phyloP scores from a whole-genome alignment of 2,329 filamentous ascomycete species.

The Blastomyces silverae region DNA sequence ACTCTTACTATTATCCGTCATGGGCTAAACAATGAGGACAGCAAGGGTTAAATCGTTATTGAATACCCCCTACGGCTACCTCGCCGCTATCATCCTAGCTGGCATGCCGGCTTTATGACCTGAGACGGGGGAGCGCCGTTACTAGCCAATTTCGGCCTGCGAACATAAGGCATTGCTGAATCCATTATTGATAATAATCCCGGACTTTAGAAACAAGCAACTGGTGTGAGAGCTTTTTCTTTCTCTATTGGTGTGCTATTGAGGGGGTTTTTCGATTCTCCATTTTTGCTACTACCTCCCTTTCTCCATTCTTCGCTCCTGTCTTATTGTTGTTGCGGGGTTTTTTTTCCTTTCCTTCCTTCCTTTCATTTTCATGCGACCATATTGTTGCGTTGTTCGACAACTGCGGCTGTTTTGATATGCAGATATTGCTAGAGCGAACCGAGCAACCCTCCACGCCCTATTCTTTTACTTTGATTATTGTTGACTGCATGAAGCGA shows the following conservation, averaged over 20 bases:
- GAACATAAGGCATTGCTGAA: too few species aligned
- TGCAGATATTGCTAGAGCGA: background rate
- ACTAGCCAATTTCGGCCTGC: too few species aligned
- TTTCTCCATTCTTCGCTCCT: background rate
- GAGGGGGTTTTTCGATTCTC: background rate
- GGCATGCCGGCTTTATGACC: too few species aligned
- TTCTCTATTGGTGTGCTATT: conserved; percentile 7
- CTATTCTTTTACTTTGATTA: background rate
- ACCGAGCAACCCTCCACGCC: background rate
- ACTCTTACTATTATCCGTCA: background rate
- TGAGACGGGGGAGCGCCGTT: too few species aligned
- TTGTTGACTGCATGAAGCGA: background rate
- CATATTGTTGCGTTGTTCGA: conserved; percentile 1
- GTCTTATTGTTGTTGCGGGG: conserved; percentile 4
- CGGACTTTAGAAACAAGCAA: too few species aligned
- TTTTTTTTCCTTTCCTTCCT: background rate
- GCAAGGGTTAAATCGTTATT: conserved; percentile 5
- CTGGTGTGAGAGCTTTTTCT: background rate
- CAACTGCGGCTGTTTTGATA: background rate
- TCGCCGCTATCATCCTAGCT: background rate
- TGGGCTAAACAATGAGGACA: background rate
- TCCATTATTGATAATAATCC: too few species aligned
- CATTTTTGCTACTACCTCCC: background rate
- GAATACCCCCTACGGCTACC: background rate
- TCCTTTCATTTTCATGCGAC: background rate